Conservation (phyloP, 2,329 filamentous ascomycete genomes). For the Monosporascus sp. region DNA sequence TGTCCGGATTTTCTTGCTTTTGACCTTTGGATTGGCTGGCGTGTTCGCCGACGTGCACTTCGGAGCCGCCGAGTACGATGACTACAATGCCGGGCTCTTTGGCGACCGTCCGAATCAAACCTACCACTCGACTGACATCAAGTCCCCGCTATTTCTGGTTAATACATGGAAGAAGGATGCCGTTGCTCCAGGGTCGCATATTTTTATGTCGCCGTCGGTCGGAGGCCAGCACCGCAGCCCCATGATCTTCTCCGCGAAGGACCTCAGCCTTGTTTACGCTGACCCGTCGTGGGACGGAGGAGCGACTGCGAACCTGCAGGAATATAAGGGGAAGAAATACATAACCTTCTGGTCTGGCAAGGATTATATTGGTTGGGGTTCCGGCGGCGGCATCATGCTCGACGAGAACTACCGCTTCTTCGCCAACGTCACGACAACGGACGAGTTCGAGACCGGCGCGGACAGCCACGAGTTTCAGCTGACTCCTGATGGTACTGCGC, state of each 20-base stretch:
- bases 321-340: constrained; percentile 25
- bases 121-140: constrained; percentile 13
- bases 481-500: constrained; percentile 34
- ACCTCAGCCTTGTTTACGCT: constrained; percentile 21
- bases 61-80: constrained; percentile 7
- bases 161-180: constrained; percentile 15
- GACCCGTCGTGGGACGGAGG: constrained; percentile 15
- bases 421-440: constrained; percentile 33
- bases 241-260: constrained; percentile 19
- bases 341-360: constrained; percentile 34
- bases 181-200: constrained; percentile 11
- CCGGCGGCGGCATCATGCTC: constrained; percentile 24
- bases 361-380: constrained; percentile 19
- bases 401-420: constrained; percentile 32
- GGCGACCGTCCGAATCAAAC: constrained; percentile 18
- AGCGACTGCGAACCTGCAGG: constrained; percentile 21
- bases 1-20: background rate
- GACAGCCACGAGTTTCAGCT: constrained; percentile 41
- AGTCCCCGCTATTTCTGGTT: constrained; percentile 14
- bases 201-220: constrained; percentile 13
- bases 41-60: background rate
- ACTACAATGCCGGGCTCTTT: constrained; percentile 13
- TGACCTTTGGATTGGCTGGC: background rate
- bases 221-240: constrained; percentile 8
- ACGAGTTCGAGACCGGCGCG: constrained; percentile 25